Evolutionary conservation across 2,329 filamentous ascomycete species (phyloP), one percentile per base, ranked within the genome.

Genomic region (Aspergillus hortae): DNA sequence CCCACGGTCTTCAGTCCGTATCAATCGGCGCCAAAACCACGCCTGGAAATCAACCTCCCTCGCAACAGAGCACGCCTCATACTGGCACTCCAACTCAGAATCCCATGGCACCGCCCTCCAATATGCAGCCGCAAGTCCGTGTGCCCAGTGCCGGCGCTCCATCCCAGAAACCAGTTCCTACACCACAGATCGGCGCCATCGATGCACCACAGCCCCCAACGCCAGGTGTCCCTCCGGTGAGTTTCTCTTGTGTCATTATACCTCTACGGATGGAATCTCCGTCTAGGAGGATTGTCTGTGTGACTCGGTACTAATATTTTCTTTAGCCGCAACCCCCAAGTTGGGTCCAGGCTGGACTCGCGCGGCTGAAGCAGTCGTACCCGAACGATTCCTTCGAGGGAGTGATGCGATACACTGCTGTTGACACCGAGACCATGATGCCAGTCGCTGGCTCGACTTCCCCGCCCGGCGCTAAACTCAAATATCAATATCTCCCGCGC

Each of bases 351-450:
- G 74, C 80, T 35, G 87, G 89, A 48, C 82, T 97, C n/a, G 77
- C 82, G 53, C 80, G 84, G 21, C 82, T 97, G 51, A 84, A 84
- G 60, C 77, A 80, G 54, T 73, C 73, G 15, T 92, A 96, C 65
- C 87, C 89, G 3, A 82, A 87, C 61, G 91, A 96, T 69, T 81
- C 82, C 27, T 97, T 97, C 68, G 90, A 96, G 71, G 88, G 86
- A 49, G 82, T 87, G 19, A 99, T 99, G 94, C 90, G 91, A 55
- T 92, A 95, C 72, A 89, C 85, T 21, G 86, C 88, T 53, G 82
- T 96, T 56, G 87, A 95, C 68, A 82, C 81, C 10, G 77, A 82
- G 45, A 92, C 88, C 2, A 83, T 87, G 55, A 74, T 81, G 17
- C 83, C 85, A 19, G 79, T 88, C 46, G 76, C 84, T 35, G 73